Evolutionary conservation across 192 early-diverging fungal genomes (phyloP), one percentile per base, ranked within the genome.

Genomic region (Backusella parvicylindrica): DNA sequence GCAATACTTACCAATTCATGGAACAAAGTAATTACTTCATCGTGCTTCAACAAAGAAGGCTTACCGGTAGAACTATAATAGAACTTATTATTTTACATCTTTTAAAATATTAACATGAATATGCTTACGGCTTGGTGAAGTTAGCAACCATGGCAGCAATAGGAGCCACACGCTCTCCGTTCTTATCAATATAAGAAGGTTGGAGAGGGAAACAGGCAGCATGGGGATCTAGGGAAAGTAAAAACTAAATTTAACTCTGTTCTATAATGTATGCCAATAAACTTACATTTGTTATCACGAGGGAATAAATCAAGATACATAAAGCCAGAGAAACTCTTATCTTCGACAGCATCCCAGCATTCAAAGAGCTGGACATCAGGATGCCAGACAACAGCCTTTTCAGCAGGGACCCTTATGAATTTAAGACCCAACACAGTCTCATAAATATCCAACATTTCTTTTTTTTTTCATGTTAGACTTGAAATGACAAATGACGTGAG

Each of bases 181-280:
- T 86, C 6, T 80, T 75, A n/a, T 79, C 77, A 28, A 84, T 81
- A 64, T 80, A 91, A 64, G 90, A 90, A 26, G 92, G 83, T 43
- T 90, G 91, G 33, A 96, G 84, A 15, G 92, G 91, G 81, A 93
- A 95, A 8, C 88, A 88, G 3, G 94, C 94, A n/a, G 94, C 94
- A 73, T 95, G 95, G 64, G 79, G 75, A 64, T 81, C 79, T 81
- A 73, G 16, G n/a, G 18, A 47, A 9, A 47, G 21, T 37, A 36
- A 9, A 11, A 2, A 16, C 23, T 3, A 12, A 1, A 49, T 21
- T 35, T 11, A 50, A 12, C 12, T 32, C 23, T 9, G 36, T 2
- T 33, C 16, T 30, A 35, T 35, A 56, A 40, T 21, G 23, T 6
- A 35, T 12, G 3, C 26, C 30, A 32, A 38, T 28, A 75, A 89